These are phyloP conservation scores for Oldenlandia corymbosa DNA, from an alignment of 257 asterid species.

Conservation along the genomic window DNA sequence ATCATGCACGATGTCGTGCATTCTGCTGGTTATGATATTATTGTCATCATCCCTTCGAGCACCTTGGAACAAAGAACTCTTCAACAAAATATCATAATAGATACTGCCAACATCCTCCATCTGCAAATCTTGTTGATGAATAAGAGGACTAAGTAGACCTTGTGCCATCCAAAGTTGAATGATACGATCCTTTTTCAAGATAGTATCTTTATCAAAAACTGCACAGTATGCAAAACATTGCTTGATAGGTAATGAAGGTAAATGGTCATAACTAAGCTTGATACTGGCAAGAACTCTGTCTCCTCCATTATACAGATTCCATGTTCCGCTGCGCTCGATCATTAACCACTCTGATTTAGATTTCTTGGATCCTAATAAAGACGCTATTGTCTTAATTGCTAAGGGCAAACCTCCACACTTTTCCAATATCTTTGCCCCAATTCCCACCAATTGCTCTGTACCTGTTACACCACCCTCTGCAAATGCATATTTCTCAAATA, in stretches of 20 bases:
- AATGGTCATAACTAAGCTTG: constrained; percentile 18
- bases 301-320: no score
- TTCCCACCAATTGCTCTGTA: neutral
- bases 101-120: neutral
- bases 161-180: constrained; percentile 34
- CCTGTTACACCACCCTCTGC: no score
- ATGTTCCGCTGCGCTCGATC: neutral
- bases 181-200: constrained; percentile 19
- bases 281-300: neutral
- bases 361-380: neutral
- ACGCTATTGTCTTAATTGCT: neutral
- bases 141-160: constrained; percentile 1
- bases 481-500: neutral
- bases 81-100: constrained; percentile 11
- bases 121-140: neutral
- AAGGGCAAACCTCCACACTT: constrained; percentile 12
- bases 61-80: constrained; percentile 18
- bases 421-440: neutral
- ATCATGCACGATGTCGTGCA: constrained; percentile 30
- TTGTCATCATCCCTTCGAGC: constrained; percentile 3
- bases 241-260: constrained; percentile 17
- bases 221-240: constrained; percentile 24
- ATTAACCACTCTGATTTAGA: neutral
- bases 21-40: constrained; percentile 4
- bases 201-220: constrained; percentile 17